A percentile compares a stretch with the other conserved stretches of the same genome.
Evolutionary conservation across 2,329 filamentous ascomycete genomes (phyloP).

Genomic region (Fusarium dlaminii): DNA sequence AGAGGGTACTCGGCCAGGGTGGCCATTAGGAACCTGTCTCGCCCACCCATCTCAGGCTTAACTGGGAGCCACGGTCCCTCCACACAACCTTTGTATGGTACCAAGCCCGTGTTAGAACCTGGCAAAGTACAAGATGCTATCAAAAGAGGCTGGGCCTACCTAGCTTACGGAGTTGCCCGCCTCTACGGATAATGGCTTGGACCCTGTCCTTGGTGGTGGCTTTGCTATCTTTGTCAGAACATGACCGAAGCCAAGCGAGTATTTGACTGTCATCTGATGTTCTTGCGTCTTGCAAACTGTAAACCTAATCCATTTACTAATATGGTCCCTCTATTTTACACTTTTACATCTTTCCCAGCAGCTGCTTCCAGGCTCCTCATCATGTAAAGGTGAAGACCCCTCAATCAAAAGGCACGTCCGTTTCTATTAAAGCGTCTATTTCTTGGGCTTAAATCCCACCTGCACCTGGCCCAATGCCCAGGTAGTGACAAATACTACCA

Average conservation of each 20-base stretch:
- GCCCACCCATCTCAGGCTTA: conserved; percentile 32
- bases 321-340: conserved; percentile 34
- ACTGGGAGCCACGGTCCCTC: conserved; percentile 7
- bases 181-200: conserved; percentile 2
- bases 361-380: conserved; percentile 15
- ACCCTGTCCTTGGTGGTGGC: conserved; percentile 15
- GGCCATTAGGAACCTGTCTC: conserved; percentile 31
- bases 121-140: conserved; percentile 2
- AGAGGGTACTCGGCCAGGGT: conserved; percentile 34
- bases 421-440: conserved; percentile 40
- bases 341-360: conserved; percentile 38
- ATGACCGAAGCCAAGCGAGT: conserved; percentile 15
- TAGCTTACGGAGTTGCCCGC: conserved; percentile 5
- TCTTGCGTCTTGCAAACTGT: background rate
- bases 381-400: conserved; percentile 3
- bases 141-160: conserved; percentile 9
- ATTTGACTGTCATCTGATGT: conserved; percentile 4
- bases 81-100: conserved; percentile 13
- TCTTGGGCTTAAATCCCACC: conserved; percentile 73
- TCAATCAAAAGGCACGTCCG: conserved; percentile 12
- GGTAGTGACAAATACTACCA: conserved; percentile 77
- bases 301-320: conserved; percentile 19
- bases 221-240: conserved; percentile 16
- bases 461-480: conserved; percentile 84
- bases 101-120: background rate